Conservation (phyloP, 2,329 filamentous ascomycete genomes). For the Aspergillus floridensis region DNA sequence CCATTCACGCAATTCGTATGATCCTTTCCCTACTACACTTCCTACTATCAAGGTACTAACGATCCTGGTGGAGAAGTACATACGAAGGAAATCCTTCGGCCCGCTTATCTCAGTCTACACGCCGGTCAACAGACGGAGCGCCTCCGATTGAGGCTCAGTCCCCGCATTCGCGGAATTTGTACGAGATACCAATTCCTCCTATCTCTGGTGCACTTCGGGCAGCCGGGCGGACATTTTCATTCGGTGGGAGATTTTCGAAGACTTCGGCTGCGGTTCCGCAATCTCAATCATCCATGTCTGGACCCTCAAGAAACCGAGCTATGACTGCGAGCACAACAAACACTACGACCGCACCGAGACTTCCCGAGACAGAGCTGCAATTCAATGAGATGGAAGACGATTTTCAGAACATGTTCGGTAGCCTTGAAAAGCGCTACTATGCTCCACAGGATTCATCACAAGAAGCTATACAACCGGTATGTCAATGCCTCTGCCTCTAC, state of each 20-base stretch:
- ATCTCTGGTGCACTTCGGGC: constrained; percentile 44
- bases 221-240: constrained; percentile 54
- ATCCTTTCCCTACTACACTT: constrained; percentile 8
- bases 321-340: constrained; percentile 53
- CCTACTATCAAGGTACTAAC: constrained; percentile 11
- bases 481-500: constrained; percentile 1
- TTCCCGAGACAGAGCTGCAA: constrained; percentile 46
- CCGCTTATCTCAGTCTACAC: constrained; percentile 55
- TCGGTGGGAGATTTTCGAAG: constrained; percentile 46
- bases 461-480: constrained; percentile 24
- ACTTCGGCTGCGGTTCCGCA: constrained; percentile 23
- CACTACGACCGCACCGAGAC: constrained; percentile 51
- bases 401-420: constrained; percentile 55
- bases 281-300: constrained; percentile 24
- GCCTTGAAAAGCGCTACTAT: constrained; percentile 38
- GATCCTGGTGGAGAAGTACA: constrained; percentile 44
- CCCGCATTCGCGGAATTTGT: constrained; percentile 37
- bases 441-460: constrained; percentile 25
- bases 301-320: constrained; percentile 43
- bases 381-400: constrained; percentile 42
- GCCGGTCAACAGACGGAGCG: constrained; percentile 52
- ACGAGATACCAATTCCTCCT: constrained; percentile 44
- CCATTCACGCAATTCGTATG: constrained; percentile 39
- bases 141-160: constrained; percentile 39
- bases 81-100: constrained; percentile 50